Conservation (phyloP, 2,329 filamentous ascomycete genomes). For the Lecanicillium sp. region DNA sequence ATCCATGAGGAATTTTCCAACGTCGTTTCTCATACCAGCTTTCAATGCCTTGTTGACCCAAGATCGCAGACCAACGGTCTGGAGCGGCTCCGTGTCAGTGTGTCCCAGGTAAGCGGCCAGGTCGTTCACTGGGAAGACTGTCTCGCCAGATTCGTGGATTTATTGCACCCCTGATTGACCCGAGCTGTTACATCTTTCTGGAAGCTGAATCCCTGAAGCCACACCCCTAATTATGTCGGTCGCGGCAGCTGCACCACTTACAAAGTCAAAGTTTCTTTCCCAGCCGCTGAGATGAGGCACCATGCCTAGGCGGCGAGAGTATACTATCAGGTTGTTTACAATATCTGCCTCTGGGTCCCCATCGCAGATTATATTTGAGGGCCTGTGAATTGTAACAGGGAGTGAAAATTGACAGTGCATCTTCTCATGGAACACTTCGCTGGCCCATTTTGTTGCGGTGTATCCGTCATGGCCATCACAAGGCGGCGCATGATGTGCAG, state of each 20-base stretch:
- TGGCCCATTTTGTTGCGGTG: slow-evolving; percentile 24
- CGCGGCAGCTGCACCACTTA: neutral
- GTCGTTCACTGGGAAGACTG: neutral
- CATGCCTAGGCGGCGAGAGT: neutral
- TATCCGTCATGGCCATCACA: slow-evolving; percentile 23
- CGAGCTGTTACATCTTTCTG: neutral
- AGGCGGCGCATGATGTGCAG: slow-evolving; percentile 9
- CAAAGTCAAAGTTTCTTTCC: slow-evolving; percentile 3
- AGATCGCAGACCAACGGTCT: neutral
- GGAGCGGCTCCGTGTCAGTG: neutral
- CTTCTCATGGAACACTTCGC: slow-evolving; percentile 23
- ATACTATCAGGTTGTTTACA: slow-evolving; percentile 3
- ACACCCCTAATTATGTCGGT: neutral
- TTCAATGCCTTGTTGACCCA: neutral
- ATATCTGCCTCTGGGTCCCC: slow-evolving; percentile 1
- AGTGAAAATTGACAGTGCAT: neutral
- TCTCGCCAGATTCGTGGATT: slow-evolving; percentile 3
- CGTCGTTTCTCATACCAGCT: neutral
- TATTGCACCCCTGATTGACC: neutral
- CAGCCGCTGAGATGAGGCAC: slow-evolving; percentile 1
- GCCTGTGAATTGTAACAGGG: neutral
- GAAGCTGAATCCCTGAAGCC: neutral
- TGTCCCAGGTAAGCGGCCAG: neutral
- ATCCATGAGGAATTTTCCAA: neutral
- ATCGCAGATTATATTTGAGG: neutral